Base-by-base conservation (phyloP, 176 grass and related monocot genomes). In the Zea luxurians region DNA sequence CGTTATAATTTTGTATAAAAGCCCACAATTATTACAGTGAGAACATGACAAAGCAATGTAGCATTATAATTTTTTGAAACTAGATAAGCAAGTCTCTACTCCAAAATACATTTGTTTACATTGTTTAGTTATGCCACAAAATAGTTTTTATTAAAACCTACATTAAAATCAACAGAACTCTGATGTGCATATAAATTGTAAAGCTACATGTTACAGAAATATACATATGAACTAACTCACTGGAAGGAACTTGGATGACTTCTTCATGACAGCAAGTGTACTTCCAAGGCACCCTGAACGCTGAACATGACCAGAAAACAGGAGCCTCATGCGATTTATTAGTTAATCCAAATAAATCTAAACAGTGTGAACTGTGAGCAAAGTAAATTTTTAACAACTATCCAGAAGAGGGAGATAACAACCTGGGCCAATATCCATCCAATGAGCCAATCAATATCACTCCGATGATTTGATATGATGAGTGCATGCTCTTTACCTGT, bases 371-470 rank as follows among this genome's bases (percentile, higher is more conserved):
- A 59, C 16, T 84, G 37, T 61, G 37, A 55, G n/a, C 2, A 41
- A 71, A 78, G 42, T 38, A 68, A 60, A 37, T 62, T 61, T 41
- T 10, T 80, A 38, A 63, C n/a, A 60, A 64, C 44, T 57, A 41
- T 73, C 16, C 70, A 60, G 43, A 64, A 68, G 63, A 40, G 62
- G 78, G 38, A 78, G 21, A 76, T 52, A 27, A 27, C 27, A 83
- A 91, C 89, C 85, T 91, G 72, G 63, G 89, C 85, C 76, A 91
- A 83, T 74, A 91, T 83, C 89, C 89, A 91, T 57, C 89, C 85
- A 79, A 91, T 86, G 71, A 91, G 89, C 89, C 89, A 91, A 64
- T 91, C 89, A 83, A 91, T 91, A 45, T 91, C 89, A 55, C 85
- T 91, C 78, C 61, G 72, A 37, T 91, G 89, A 76, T 91, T 91